These are phyloP conservation scores for Myxozyma mucilagina DNA, from an alignment of 805 yeast species.

Conservation along the genomic window DNA sequence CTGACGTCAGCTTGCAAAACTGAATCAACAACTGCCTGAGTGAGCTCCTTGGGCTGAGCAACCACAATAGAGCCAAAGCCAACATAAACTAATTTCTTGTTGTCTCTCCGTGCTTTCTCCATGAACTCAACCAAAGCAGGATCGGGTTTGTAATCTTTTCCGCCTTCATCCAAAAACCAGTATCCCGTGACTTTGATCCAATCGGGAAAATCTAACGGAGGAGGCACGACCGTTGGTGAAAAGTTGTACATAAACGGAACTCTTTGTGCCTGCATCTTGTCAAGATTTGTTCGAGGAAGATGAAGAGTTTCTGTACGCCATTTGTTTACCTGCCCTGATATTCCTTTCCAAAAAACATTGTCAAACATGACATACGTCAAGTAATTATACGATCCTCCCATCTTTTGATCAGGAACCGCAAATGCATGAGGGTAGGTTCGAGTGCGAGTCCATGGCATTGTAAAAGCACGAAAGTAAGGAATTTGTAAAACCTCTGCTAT, in stretches of 20 bases:
- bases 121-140: conserved; percentile 59
- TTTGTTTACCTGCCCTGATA: conserved; percentile 76
- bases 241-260: conserved; percentile 89
- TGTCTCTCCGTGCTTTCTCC: conserved; percentile 55
- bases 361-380: conserved; percentile 92
- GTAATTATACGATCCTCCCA: conserved; percentile 91
- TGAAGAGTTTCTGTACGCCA: conserved; percentile 76
- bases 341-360: conserved; percentile 90
- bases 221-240: conserved; percentile 85
- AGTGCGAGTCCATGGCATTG: conserved; percentile 98
- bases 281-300: conserved; percentile 68
- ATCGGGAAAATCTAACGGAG: conserved; percentile 88
- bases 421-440: conserved; percentile 96
- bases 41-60: conserved; percentile 72
- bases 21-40: conserved; percentile 75
- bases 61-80: conserved; percentile 97
- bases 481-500: conserved; percentile 88
- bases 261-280: conserved; percentile 67
- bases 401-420: conserved; percentile 87
- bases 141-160: conserved; percentile 60
- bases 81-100: conserved; percentile 78
- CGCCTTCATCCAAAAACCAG: conserved; percentile 81
- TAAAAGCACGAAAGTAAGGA: conserved; percentile 91
- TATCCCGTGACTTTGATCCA: conserved; percentile 97
- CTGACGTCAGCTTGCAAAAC: conserved; percentile 77